Evolutionary conservation across 352 stramenopile genomes (phyloP).

Genomic region (Phytopythium cucurbitacearum): DNA sequence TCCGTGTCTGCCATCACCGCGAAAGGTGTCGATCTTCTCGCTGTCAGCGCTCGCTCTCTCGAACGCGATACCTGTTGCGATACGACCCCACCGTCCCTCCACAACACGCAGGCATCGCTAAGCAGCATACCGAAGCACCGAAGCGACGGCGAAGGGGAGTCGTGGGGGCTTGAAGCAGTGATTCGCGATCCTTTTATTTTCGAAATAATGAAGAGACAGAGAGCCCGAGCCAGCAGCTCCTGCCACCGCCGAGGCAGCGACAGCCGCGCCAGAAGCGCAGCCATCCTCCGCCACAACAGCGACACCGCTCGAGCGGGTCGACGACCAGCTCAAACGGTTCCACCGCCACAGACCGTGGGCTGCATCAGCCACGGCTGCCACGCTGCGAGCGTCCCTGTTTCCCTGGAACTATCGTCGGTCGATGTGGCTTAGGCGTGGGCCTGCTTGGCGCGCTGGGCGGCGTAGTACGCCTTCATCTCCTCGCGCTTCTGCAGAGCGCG

Average conservation of each 20-base stretch:
- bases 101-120: neutral
- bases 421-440: constrained; percentile 58
- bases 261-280: constrained; percentile 5
- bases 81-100: neutral
- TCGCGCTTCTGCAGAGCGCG: constrained; percentile 97
- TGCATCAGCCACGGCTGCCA: constrained; percentile 9
- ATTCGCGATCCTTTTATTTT: constrained; percentile 72
- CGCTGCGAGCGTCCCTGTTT: constrained; percentile 1
- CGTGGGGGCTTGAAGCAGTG: constrained; percentile 39
- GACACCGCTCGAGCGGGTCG: no score
- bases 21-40: no score
- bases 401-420: constrained; percentile 43
- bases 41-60: no score
- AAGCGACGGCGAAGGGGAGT: constrained; percentile 1
- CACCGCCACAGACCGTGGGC: neutral
- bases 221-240: constrained; percentile 8
- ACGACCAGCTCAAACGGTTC: no score
- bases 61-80: no score
- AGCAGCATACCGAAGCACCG: constrained; percentile 1
- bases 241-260: constrained; percentile 15
- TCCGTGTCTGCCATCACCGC: no score
- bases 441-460: constrained; percentile 94
- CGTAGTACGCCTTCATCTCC: constrained; percentile 99
- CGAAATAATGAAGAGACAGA: constrained; percentile 72
- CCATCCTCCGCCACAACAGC: constrained; percentile 10